A percentile compares a stretch with the other conserved stretches of the same genome.
Conservation (phyloP, 2,329 filamentous ascomycete species). For the Epichloe sibirici region DNA sequence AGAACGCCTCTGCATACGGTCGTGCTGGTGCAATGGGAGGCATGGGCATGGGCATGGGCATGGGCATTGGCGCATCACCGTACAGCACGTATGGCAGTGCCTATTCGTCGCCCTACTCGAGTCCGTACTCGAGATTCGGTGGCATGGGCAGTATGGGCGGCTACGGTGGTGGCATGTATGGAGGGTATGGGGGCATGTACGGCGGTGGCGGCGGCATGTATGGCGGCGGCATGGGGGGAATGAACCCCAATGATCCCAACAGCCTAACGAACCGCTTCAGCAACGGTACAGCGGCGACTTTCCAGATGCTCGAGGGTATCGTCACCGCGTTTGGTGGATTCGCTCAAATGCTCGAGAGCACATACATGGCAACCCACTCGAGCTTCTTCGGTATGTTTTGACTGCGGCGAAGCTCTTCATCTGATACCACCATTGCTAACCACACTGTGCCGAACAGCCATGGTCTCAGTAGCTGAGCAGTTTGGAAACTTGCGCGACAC, state of each 20-base stretch:
- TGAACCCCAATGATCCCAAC: constrained; percentile 67
- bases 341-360: constrained; percentile 98
- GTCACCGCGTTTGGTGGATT: constrained; percentile 95
- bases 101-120: constrained; percentile 28
- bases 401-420: not conserved
- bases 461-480: constrained; percentile 97
- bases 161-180: constrained; percentile 31
- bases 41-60: constrained; percentile 25
- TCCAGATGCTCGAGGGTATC: constrained; percentile 95
- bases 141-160: constrained; percentile 23
- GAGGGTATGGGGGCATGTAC: constrained; percentile 26
- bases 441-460: constrained; percentile 43
- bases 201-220: constrained; percentile 26
- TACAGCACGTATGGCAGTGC: constrained; percentile 29
- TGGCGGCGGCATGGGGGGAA: constrained; percentile 27
- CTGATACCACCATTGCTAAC: not conserved
- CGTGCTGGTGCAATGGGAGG: constrained; percentile 27
- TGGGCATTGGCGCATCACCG: constrained; percentile 37
- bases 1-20: constrained; percentile 77
- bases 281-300: constrained; percentile 90
- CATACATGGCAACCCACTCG: constrained; percentile 98
- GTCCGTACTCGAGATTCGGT: constrained; percentile 36
- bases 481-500: constrained; percentile 89
- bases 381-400: constrained; percentile 78
- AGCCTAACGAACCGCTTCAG: constrained; percentile 92